phyloP scores from a whole-genome alignment of 176 grass and related monocot species.

The Puccinellia tenuiflora region DNA sequence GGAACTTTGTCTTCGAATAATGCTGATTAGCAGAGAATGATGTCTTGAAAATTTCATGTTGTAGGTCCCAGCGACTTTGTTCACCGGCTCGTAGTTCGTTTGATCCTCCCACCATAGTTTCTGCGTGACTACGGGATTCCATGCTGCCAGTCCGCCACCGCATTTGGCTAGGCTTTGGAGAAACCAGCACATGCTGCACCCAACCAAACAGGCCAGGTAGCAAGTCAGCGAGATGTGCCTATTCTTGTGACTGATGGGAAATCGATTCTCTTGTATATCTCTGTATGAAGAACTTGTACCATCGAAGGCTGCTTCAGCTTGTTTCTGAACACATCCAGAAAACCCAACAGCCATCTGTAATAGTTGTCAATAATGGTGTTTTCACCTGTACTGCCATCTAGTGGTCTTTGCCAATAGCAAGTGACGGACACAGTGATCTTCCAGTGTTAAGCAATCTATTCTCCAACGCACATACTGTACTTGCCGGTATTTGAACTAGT shows the following conservation, averaged over 20 bases:
- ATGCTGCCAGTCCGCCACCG: not conserved
- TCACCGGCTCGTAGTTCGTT: constrained; percentile 40
- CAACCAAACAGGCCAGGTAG: not conserved
- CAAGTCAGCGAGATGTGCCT: not conserved
- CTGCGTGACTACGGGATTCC: not conserved
- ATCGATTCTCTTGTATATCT: not conserved
- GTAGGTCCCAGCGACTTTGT: constrained; percentile 74
- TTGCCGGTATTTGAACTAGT: not conserved
- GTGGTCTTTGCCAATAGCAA: not conserved
- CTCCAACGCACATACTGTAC: not conserved
- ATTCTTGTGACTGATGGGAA: not conserved
- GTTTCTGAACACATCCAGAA: not conserved
- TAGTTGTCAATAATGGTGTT: constrained; percentile 7
- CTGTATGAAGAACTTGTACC: not conserved
- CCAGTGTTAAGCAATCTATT: not conserved
- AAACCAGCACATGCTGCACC: constrained; percentile 2
- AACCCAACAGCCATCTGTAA: constrained; percentile 7
- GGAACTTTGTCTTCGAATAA: not conserved
- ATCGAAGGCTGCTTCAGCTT: not conserved
- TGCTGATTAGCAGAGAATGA: constrained; percentile 12
- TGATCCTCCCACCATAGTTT: constrained; percentile 7
- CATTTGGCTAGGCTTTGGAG: not conserved
- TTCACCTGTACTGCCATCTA: not conserved
- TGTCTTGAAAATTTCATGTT: constrained; percentile 28
- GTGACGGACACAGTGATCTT: not conserved